Evolutionary conservation across 73 alveolate species (phyloP), one percentile per base, ranked within the genome.

Genomic region (Stentor roeselii): DNA sequence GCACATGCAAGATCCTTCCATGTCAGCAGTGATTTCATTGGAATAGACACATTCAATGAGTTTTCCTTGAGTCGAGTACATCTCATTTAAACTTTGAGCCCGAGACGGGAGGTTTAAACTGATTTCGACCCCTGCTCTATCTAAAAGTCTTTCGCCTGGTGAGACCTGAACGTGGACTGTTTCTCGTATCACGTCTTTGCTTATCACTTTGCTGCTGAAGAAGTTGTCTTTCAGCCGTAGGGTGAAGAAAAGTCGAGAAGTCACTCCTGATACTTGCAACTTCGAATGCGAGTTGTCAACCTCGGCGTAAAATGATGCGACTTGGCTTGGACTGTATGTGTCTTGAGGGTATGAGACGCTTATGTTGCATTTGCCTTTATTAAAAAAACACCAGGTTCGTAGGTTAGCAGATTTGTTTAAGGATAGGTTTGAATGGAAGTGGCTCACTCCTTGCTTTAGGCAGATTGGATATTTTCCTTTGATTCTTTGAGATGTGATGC

Each of bases 1-100:
- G 2, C 80, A 67, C 80, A 67, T 67, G 41, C 80, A 67, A 2
- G 41, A n/a, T 67, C 80, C 80, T 27, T 67, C 80, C 80, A 67
- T 67, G 11, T 67, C 80, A 27, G 80, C 80, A 15, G 21, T 32
- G 0, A 67, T 2, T 21, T 67, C 37, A 21, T 21, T 21, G 1
- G 41, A 27, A 32, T 67, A 67, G 41, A 2, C 41, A 67, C 80
- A 67, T 32, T 67, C 80, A 1, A 67, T 32, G 34, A 67, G n/a
- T 27, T 21, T n/a, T 67, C 80, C 80, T 67, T 67, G 21, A 27
- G 80, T 67, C 34, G 80, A 30, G 34, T 21, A 67, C 42, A 14
- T 67, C 0, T 36, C 21, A 27, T 32, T 27, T 27, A 67, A 11
- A 27, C 21, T 27, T 15, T 67, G 80, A 32, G 41, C 41, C 1